Conservation (phyloP, 2,329 filamentous ascomycete genomes). For the Moelleriella libera region DNA sequence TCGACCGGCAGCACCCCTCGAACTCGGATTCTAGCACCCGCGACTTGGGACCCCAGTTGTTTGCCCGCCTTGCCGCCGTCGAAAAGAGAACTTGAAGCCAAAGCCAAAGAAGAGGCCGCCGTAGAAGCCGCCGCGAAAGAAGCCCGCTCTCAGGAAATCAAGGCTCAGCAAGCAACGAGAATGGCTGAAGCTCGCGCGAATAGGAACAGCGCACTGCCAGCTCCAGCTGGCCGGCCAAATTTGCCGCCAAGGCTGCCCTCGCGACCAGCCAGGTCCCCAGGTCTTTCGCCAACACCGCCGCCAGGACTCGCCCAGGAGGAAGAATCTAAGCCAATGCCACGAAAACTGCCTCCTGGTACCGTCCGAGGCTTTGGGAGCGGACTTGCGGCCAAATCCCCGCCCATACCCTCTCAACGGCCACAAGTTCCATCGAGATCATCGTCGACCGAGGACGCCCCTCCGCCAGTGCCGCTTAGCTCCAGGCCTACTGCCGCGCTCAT, state of each 20-base stretch:
- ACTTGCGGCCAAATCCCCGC: background rate
- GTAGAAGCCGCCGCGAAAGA: constrained; percentile 2
- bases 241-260: constrained; percentile 37
- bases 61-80: constrained; percentile 44
- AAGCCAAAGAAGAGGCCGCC: constrained; percentile 15
- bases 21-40: constrained; percentile 38
- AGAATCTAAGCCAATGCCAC: constrained; percentile 2
- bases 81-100: constrained; percentile 37
- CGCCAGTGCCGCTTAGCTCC: constrained; percentile 36
- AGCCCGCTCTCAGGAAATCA: constrained; percentile 3
- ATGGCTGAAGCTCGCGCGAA: constrained; percentile 11
- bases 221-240: constrained; percentile 18
- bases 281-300: constrained; percentile 2
- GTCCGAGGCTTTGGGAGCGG: constrained; percentile 11
- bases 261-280: constrained; percentile 23
- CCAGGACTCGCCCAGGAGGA: background rate
- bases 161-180: constrained; percentile 4
- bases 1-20: constrained; percentile 27
- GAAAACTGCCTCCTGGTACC: constrained; percentile 3
- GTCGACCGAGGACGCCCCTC: constrained; percentile 23
- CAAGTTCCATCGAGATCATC: constrained; percentile 3
- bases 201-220: constrained; percentile 9
- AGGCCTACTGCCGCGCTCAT: constrained; percentile 39
- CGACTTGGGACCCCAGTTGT: constrained; percentile 38
- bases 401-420: background rate